phyloP scores from a whole-genome alignment of 2,329 filamentous ascomycete species.

The Fusarium sp. region DNA sequence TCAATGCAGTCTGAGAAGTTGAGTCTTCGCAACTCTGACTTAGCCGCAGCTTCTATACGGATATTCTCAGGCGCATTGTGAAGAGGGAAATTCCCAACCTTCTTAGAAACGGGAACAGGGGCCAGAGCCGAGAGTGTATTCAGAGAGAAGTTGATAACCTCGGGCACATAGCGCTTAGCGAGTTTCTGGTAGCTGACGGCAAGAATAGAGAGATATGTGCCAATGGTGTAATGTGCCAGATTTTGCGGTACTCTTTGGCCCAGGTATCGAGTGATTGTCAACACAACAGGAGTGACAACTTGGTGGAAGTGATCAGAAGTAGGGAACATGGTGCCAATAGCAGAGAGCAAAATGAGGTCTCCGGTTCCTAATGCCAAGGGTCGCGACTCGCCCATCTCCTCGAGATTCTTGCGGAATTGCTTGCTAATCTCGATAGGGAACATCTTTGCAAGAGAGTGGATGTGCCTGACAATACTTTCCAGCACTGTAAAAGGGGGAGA shows the following conservation, averaged over 20 bases:
- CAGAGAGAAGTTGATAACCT: slow-evolving; percentile 83
- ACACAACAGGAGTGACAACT: slow-evolving; percentile 89
- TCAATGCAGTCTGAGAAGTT: slow-evolving; percentile 69
- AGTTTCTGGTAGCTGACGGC: slow-evolving; percentile 84
- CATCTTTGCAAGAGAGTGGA: slow-evolving; percentile 91
- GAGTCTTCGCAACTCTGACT: slow-evolving; percentile 63
- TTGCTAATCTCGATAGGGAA: slow-evolving; percentile 83
- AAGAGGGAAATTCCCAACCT: slow-evolving; percentile 70
- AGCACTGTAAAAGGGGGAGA: slow-evolving; percentile 74
- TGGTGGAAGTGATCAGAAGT: slow-evolving; percentile 98
- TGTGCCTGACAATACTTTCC: slow-evolving; percentile 86
- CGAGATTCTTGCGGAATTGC: slow-evolving; percentile 81
- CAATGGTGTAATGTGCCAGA: slow-evolving; percentile 76
- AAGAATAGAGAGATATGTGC: slow-evolving; percentile 83
- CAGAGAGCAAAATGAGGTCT: slow-evolving; percentile 86
- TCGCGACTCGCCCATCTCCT: slow-evolving; percentile 63
- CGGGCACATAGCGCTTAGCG: slow-evolving; percentile 89
- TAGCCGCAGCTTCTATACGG: slow-evolving; percentile 61
- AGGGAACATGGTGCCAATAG: slow-evolving; percentile 86
- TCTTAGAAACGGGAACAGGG: slow-evolving; percentile 62
- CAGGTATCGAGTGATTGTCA: slow-evolving; percentile 86
- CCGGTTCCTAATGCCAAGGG: slow-evolving; percentile 69
- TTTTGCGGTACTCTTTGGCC: slow-evolving; percentile 78
- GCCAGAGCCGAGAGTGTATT: slow-evolving; percentile 78
- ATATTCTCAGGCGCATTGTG: slow-evolving; percentile 67